phyloP scores from a whole-genome alignment of 2,329 filamentous ascomycete genomes.

The Aschersonia sp. region DNA sequence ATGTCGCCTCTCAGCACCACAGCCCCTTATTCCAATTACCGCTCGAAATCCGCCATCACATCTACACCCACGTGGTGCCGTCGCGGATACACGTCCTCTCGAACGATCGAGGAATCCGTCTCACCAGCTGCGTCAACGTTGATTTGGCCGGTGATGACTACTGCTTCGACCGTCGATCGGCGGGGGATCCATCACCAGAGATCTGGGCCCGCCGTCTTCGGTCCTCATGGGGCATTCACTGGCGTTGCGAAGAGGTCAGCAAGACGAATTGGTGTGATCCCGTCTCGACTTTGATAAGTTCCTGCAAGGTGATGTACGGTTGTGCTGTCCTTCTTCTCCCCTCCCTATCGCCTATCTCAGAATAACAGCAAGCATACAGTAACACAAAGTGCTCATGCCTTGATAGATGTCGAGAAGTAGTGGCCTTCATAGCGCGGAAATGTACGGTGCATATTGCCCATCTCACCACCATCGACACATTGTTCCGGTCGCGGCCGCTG shows the following conservation, averaged over 20 bases:
- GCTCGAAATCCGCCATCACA: not conserved
- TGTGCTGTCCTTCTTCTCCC: not conserved
- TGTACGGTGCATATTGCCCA: not conserved
- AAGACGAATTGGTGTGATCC: not conserved
- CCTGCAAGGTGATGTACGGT: constrained; percentile 3
- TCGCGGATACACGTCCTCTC: constrained; percentile 1
- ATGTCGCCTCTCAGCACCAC: not conserved
- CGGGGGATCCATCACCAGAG: constrained; percentile 3
- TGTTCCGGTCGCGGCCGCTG: not conserved
- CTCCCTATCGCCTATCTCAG: not conserved
- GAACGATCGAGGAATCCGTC: not conserved
- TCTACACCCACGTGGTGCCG: constrained; percentile 1
- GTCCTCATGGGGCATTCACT: constrained; percentile 4
- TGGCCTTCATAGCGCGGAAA: not conserved
- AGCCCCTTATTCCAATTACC: not conserved
- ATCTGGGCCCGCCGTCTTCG: constrained; percentile 4
- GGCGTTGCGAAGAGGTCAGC: constrained; percentile 5
- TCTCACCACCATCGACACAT: not conserved
- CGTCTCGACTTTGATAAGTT: constrained; percentile 1
- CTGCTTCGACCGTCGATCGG: constrained; percentile 5
- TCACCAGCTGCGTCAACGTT: constrained; percentile 3
- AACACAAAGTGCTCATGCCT: not conserved
- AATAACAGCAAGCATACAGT: not conserved
- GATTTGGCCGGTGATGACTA: constrained; percentile 1
- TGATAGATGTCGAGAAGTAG: not conserved